These are phyloP conservation scores for Pseudocercospora fuligena DNA, from an alignment of 2,329 filamentous ascomycete species.

Conservation along the genomic window DNA sequence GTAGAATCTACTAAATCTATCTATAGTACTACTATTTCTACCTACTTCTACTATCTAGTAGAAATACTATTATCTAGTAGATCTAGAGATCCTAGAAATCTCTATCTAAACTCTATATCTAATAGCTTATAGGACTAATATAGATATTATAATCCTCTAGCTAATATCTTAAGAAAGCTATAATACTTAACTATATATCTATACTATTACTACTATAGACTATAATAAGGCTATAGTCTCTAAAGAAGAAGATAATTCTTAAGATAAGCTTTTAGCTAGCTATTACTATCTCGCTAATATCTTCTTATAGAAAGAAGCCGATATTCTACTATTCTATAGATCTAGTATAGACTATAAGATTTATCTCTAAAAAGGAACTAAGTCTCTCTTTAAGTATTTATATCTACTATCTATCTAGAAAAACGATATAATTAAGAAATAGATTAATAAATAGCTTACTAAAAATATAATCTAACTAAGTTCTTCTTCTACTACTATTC, in stretches of 20 bases:
- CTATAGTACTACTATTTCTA: neutral
- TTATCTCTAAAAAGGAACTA: neutral
- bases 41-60: neutral
- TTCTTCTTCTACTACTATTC: neutral
- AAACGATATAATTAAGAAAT: conserved; percentile 19
- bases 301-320: neutral
- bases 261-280: neutral
- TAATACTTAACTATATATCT: neutral
- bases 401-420: conserved; percentile 10
- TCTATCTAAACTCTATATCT: neutral
- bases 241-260: neutral
- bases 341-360: conserved; percentile 12
- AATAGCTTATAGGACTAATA: neutral
- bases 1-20: neutral
- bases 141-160: neutral
- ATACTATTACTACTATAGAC: neutral
- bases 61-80: neutral
- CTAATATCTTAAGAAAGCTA: neutral
- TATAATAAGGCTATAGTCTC: neutral
- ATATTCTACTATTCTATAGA: conserved; percentile 2
- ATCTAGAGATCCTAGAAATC: neutral
- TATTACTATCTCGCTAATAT: neutral
- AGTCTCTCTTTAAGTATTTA: conserved; percentile 1
- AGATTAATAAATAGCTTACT: conserved; percentile 16
- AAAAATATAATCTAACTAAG: conserved; percentile 13